Conservation (phyloP, 176 grass and related monocot genomes). For the Calamus simplicifolius region DNA sequence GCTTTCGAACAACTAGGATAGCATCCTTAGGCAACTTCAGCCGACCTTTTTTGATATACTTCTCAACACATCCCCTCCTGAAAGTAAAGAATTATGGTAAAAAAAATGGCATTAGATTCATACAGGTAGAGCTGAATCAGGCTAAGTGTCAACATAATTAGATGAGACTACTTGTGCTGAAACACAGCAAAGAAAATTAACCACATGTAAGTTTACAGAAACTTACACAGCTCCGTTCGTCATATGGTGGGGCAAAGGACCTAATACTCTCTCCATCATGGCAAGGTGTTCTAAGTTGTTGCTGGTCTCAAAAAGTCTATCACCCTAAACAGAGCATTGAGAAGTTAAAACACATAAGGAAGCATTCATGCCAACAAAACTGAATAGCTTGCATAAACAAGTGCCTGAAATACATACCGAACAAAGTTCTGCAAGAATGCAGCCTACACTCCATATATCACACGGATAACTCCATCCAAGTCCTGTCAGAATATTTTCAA, state of each 20-base stretch:
- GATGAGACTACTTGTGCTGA: too few species aligned
- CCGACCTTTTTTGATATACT: not conserved
- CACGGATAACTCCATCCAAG: conserved; percentile 60
- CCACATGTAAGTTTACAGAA: too few species aligned
- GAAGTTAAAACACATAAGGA: conserved; percentile 7
- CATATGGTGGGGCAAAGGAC: conserved; percentile 45
- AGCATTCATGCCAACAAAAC: not conserved
- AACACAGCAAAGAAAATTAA: too few species aligned
- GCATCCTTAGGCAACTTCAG: conserved; percentile 1
- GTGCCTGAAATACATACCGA: conserved; percentile 18
- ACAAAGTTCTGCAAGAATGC: conserved; percentile 66
- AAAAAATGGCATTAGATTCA: too few species aligned
- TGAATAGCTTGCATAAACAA: not conserved
- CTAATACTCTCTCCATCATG: conserved; percentile 76
- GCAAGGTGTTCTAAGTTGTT: conserved; percentile 64
- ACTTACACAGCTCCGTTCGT: conserved; percentile 39
- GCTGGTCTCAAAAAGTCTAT: conserved; percentile 55
- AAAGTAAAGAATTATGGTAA: too few species aligned
- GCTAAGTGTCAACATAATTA: too few species aligned
- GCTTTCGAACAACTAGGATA: not conserved
- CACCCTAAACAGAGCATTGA: conserved; percentile 26
- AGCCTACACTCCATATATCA: conserved; percentile 71
- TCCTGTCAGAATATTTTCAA: conserved; percentile 18
- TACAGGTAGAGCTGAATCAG: too few species aligned
- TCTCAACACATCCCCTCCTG: conserved; percentile 3